Conservation (phyloP, 768 basidiomycete genomes). For the Cyathus striatus region DNA sequence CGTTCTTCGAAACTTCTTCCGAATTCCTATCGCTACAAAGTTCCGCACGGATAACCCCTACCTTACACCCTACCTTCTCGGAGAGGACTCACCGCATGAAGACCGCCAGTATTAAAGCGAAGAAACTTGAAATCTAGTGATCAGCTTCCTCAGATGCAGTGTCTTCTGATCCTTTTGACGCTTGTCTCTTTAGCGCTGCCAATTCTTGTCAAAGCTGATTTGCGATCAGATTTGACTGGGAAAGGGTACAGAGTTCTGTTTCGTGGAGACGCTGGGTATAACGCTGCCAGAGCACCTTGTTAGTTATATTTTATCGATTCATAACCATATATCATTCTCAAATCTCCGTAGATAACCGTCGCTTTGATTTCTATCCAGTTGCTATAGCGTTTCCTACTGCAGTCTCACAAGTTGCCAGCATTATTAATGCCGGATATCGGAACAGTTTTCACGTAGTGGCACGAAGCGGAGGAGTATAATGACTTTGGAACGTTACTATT, state of each 20-base stretch:
- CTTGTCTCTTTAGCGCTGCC: too few species aligned
- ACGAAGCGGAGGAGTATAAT: constrained; percentile 40
- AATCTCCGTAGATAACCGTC: constrained; percentile 39
- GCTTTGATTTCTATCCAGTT: constrained; percentile 32
- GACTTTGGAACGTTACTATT: not conserved
- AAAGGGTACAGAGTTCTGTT: constrained; percentile 2
- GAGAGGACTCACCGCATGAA: too few species aligned
- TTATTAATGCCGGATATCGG: constrained; percentile 26
- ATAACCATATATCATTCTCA: constrained; percentile 2
- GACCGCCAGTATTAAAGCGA: too few species aligned
- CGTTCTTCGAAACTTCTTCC: too few species aligned
- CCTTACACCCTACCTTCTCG: too few species aligned
- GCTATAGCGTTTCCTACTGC: constrained; percentile 30
- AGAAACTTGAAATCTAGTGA: too few species aligned
- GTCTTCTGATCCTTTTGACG: too few species aligned
- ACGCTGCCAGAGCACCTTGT: constrained; percentile 15
- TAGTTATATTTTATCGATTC: constrained; percentile 1
- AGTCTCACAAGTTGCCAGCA: constrained; percentile 26
- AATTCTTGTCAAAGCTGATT: too few species aligned
- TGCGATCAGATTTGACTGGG: not conserved
- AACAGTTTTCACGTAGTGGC: constrained; percentile 33
- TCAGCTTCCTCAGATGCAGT: too few species aligned
- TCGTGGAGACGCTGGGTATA: constrained; percentile 12
- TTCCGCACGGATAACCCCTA: too few species aligned
- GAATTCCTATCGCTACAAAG: too few species aligned